Evolutionary conservation across 1,139 yeast species (phyloP).

Genomic region (Yamadazyma friedrichii): DNA sequence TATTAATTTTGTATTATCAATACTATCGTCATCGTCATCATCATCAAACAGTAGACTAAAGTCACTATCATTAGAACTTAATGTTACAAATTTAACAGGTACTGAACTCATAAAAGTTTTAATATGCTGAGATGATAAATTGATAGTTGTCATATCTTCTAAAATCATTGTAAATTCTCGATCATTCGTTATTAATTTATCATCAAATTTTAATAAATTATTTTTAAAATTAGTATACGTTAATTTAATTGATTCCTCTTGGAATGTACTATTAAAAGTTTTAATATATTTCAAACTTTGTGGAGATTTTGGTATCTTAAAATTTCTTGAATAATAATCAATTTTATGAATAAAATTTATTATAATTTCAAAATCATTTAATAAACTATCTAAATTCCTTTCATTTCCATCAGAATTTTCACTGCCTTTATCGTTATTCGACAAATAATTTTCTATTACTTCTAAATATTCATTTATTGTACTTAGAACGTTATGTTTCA

Average conservation of each 20-base stretch:
- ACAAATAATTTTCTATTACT: conserved; percentile 11
- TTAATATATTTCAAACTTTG: conserved; percentile 8
- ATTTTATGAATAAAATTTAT: conserved; percentile 16
- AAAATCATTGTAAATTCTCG: conserved; percentile 12
- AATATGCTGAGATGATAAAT: conserved; percentile 10
- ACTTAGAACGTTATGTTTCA: conserved; percentile 11
- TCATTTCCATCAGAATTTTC: conserved; percentile 4
- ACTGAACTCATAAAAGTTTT: conserved; percentile 16
- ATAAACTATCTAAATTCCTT: conserved; percentile 6
- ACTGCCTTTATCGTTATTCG: conserved; percentile 2
- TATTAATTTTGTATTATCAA: conserved; percentile 21
- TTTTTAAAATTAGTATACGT: conserved; percentile 12
- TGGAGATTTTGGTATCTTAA: conserved; percentile 13
- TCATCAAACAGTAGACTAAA: conserved; percentile 15
- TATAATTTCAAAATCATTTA: conserved; percentile 16
- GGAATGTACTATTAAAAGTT: conserved; percentile 5
- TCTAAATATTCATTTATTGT: conserved; percentile 14
- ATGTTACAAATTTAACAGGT: conserved; percentile 14
- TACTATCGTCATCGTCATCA: conserved; percentile 18
- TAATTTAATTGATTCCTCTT: neutral
- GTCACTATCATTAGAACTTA: conserved; percentile 17
- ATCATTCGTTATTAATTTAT: conserved; percentile 16
- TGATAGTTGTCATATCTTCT: conserved; percentile 13
- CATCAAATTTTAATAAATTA: conserved; percentile 12
- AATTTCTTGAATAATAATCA: conserved; percentile 15